These are phyloP conservation scores for Lachnellula subtilissima DNA, from an alignment of 2,329 filamentous ascomycete species.

Conservation along the genomic window DNA sequence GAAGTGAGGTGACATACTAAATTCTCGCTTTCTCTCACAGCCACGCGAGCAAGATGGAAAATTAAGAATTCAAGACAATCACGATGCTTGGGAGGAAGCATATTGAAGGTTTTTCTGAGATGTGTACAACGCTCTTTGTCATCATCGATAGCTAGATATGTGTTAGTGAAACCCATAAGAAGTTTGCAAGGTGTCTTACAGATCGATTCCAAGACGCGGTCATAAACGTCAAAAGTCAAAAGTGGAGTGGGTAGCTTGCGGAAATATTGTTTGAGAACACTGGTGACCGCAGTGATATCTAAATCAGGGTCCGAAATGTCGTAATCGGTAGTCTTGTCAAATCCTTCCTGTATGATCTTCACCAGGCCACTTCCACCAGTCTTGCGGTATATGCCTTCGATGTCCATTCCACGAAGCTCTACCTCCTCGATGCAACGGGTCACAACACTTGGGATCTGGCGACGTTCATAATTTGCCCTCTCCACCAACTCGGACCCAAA, in stretches of 20 bases:
- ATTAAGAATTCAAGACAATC: constrained; percentile 91
- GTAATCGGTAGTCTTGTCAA: constrained; percentile 78
- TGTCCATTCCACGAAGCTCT: constrained; percentile 91
- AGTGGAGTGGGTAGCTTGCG: constrained; percentile 84
- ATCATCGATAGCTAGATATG: constrained; percentile 54
- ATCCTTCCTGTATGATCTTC: constrained; percentile 84
- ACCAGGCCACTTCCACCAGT: constrained; percentile 89
- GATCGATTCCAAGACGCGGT: constrained; percentile 76
- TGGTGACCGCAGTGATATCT: constrained; percentile 95
- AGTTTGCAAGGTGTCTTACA: constrained; percentile 44
- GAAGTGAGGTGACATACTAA: constrained; percentile 51
- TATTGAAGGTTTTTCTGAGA: constrained; percentile 67
- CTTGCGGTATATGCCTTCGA: constrained; percentile 97
- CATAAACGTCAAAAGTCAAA: constrained; percentile 89
- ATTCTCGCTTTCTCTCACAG: constrained; percentile 77
- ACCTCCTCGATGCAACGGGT: constrained; percentile 95
- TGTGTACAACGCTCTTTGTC: constrained; percentile 64
- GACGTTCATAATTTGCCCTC: constrained; percentile 81
- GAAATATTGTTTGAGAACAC: constrained; percentile 96
- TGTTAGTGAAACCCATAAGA: constrained; percentile 21
- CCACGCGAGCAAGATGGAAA: constrained; percentile 86
- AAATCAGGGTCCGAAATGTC: constrained; percentile 92
- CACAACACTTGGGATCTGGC: constrained; percentile 84
- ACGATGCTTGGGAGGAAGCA: constrained; percentile 76
- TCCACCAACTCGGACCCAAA: constrained; percentile 88